These are phyloP conservation scores for Limnanthes douglasii DNA, from an alignment of 345 rosid species.

Conservation along the genomic window DNA sequence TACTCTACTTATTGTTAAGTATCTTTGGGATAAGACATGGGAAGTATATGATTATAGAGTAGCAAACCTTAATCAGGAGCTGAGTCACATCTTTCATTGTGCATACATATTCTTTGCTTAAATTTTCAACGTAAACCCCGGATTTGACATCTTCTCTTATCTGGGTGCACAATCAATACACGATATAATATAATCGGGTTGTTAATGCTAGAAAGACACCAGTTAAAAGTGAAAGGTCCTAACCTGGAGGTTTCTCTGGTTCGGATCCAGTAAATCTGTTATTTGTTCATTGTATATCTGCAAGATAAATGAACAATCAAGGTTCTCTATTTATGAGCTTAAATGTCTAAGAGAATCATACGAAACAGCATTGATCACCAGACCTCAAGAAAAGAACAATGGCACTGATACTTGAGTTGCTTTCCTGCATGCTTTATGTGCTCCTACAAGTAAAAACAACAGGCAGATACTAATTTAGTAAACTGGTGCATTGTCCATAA, in stretches of 20 bases:
- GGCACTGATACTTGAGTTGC: constrained; percentile 92
- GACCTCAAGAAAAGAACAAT: constrained; percentile 96
- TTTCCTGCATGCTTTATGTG: constrained; percentile 67
- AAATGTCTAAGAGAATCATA: constrained; percentile 1
- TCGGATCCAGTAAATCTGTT: constrained; percentile 90
- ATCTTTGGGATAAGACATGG: neutral
- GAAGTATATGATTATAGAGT: constrained; percentile 5
- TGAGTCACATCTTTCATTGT: constrained; percentile 69
- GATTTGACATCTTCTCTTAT: constrained; percentile 94
- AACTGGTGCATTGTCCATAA: constrained; percentile 1
- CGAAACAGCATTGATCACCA: constrained; percentile 6
- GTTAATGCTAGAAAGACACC: neutral
- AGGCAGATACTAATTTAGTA: constrained; percentile 1
- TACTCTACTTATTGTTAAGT: too few species aligned
- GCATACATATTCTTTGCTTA: constrained; percentile 66
- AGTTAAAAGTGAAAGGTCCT: constrained; percentile 6
- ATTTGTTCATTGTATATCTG: constrained; percentile 99
- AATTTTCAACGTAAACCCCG: constrained; percentile 88
- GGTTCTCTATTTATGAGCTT: constrained; percentile 3
- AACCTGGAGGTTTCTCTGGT: constrained; percentile 80
- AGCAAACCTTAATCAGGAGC: constrained; percentile 65
- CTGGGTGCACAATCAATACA: constrained; percentile 21
- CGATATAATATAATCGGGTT: constrained; percentile 4
- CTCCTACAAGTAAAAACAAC: constrained; percentile 34
- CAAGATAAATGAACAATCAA: constrained; percentile 13